A percentile compares a stretch with the other conserved stretches of the same genome.
These are phyloP conservation scores for Neurospora crassa DNA, from an alignment of 2,329 filamentous ascomycete species.

Conservation along the genomic window DNA sequence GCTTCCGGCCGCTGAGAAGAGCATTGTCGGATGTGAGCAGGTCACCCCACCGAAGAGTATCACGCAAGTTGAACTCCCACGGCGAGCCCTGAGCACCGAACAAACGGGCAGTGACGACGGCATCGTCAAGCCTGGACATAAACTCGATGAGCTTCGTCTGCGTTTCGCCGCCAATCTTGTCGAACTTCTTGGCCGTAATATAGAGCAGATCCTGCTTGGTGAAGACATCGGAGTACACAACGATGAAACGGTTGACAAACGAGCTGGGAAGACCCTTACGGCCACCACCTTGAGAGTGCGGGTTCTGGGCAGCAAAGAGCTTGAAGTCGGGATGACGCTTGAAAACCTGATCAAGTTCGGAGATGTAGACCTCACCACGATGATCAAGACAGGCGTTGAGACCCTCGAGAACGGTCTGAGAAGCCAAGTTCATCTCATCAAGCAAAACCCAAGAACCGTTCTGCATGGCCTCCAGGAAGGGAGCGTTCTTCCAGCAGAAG, in stretches of 20 bases:
- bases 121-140: conserved; percentile 67
- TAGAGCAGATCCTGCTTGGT: conserved; percentile 67
- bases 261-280: conserved; percentile 90
- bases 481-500: conserved; percentile 92
- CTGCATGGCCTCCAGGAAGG: conserved; percentile 94
- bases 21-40: conserved; percentile 53
- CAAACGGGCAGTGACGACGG: conserved; percentile 49
- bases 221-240: conserved; percentile 93
- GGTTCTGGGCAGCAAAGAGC: conserved; percentile 96
- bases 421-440: conserved; percentile 98
- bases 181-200: conserved; percentile 74
- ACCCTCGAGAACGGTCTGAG: conserved; percentile 91
- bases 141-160: conserved; percentile 66
- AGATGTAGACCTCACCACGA: conserved; percentile 88
- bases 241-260: conserved; percentile 96
- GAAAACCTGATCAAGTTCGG: conserved; percentile 91
- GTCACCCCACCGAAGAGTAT: conserved; percentile 80
- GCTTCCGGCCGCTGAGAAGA: conserved; percentile 48
- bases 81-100: conserved; percentile 62
- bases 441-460: conserved; percentile 92
- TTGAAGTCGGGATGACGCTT: conserved; percentile 80
- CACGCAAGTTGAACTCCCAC: conserved; percentile 93
- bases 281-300: conserved; percentile 92
- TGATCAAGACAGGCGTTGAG: conserved; percentile 95
- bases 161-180: conserved; percentile 46